Evolutionary conservation across 306 rosid genomes (phyloP), one percentile per base, ranked within the genome.

Genomic region (Pueraria montana): DNA sequence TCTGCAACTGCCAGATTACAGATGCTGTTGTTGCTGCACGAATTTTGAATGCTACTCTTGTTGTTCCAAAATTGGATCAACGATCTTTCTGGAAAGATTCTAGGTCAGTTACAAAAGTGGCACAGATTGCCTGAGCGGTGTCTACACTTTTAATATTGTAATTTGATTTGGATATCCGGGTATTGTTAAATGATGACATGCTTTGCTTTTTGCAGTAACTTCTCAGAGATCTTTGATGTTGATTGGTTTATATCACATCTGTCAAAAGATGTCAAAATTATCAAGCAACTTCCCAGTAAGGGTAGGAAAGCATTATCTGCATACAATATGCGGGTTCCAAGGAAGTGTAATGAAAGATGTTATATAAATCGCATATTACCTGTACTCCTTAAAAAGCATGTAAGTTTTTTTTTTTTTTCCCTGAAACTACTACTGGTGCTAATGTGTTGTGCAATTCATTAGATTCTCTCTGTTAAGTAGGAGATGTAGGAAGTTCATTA

Each of bases 1-100:
- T 76, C 72, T 56, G 72, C 83, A 69, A 77, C 76, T 90, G 89
- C 75, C 94, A 96, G 99, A 96, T 96, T 64, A 94, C 97, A 82
- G 99, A 96, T 86, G 94, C 98, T 27, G 98, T 96, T 78, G 98
- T 92, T 87, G 98, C 92, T 64, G 99, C 99, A 3, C 95, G 97
- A 34, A 94, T 96, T 83, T 83, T 96, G 87, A 96, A 96, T 92
- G 93, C 99, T 45, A 96, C 97, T 13, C 97, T 96, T 78, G 95
- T 96, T 86, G 87, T 94, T 84, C 99, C 99, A 11, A 96, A 90
- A 88, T 86, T 96, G 88, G 98, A 96, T 81, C 92, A 92, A 82
- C 92, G 94, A 65, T 96, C 99, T 84, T 96, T 89, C 82, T 96
- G 99, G 98, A 96, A 91, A 88, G 99, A 96, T 89, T 84, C 95